Evolutionary conservation across 2,329 filamentous ascomycete genomes (phyloP).

Genomic region (Didymella segeticola): DNA sequence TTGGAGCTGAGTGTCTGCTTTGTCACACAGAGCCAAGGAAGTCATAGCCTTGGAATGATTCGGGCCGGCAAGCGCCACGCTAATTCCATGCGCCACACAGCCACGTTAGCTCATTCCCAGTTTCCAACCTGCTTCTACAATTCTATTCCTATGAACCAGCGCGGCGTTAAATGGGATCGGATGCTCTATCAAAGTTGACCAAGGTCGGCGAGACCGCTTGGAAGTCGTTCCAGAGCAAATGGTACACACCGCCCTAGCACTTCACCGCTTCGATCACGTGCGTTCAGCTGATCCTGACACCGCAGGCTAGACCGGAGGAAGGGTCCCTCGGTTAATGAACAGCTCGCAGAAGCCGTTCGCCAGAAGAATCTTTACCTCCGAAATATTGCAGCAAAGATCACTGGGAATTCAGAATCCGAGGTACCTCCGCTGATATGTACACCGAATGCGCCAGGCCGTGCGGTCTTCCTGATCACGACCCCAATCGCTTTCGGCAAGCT

Average conservation of each 20-base stretch:
- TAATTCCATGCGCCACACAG: constrained; percentile 13
- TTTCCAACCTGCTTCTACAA: constrained; percentile 5
- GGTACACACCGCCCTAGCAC: not conserved
- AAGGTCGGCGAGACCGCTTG: constrained; percentile 18
- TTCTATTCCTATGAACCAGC: constrained; percentile 3
- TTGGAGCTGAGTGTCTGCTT: too few relatives aligned
- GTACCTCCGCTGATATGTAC: constrained; percentile 18
- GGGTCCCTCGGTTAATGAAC: constrained; percentile 3
- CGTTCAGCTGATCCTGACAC: not conserved
- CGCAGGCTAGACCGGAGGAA: constrained; percentile 13
- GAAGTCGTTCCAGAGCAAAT: constrained; percentile 18
- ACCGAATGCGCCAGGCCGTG: constrained; percentile 5
- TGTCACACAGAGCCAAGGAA: not conserved
- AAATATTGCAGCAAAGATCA: constrained; percentile 14
- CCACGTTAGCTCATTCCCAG: constrained; percentile 13
- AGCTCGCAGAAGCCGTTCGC: constrained; percentile 14
- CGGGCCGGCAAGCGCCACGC: constrained; percentile 5
- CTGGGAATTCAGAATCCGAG: constrained; percentile 18
- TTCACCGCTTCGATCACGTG: not conserved
- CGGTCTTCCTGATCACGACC: constrained; percentile 18
- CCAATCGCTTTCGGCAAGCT: constrained; percentile 17
- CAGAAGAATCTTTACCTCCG: constrained; percentile 15
- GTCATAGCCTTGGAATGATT: not conserved
- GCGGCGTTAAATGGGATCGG: constrained; percentile 18
- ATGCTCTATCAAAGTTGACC: constrained; percentile 21